These are phyloP conservation scores for Kwoniella sp. DNA, from an alignment of 768 basidiomycete genomes.

Conservation along the genomic window DNA sequence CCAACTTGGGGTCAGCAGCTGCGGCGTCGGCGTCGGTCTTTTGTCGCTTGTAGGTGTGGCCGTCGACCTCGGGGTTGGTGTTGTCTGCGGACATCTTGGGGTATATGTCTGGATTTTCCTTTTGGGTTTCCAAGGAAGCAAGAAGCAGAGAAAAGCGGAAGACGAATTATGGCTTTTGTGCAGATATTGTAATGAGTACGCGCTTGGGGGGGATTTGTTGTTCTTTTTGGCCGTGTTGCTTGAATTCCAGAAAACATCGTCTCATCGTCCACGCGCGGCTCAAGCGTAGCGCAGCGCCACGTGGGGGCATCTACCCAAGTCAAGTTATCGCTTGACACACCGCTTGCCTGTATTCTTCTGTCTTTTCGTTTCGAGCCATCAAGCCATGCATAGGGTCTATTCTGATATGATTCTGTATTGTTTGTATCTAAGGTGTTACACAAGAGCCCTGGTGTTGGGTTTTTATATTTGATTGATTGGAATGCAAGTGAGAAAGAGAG, in stretches of 20 bases:
- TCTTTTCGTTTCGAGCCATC: background rate
- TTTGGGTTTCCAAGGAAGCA: background rate
- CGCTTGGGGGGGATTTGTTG: no score
- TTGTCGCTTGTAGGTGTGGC: conserved; percentile 24
- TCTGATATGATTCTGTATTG: background rate
- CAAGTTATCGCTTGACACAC: background rate
- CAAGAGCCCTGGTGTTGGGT: background rate
- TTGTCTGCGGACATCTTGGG: background rate
- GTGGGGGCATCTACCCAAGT: background rate
- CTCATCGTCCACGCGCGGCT: background rate
- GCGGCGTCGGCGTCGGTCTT: conserved; percentile 13
- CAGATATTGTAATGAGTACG: no score
- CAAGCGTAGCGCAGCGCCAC: background rate
- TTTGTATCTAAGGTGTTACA: background rate
- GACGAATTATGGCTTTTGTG: background rate
- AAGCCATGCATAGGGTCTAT: background rate
- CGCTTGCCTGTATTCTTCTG: background rate
- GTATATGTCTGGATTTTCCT: background rate
- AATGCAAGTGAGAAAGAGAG: conserved; percentile 5
- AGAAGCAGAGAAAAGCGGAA: background rate
- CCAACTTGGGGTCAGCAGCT: conserved; percentile 30
- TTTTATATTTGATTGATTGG: background rate
- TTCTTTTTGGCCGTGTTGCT: background rate
- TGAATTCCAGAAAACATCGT: background rate
- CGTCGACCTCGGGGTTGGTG: conserved; percentile 25